A percentile compares a stretch with the other conserved stretches of the same genome.
Conservation (phyloP, 2,329 filamentous ascomycete species). For the Pyricularia grisea region DNA sequence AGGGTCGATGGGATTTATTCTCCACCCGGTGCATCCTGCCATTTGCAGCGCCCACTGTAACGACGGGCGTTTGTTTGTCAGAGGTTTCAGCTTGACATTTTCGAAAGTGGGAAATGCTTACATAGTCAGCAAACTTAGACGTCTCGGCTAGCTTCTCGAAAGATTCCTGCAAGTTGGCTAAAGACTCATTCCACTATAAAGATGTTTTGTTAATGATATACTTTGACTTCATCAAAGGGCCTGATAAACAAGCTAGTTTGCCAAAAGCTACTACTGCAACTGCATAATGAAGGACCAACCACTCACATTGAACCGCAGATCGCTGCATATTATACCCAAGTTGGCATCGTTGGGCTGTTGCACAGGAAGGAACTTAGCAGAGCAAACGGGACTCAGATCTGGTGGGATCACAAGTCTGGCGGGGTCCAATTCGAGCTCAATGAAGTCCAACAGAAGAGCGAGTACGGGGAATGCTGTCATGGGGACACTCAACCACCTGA, state of each 20-base stretch:
- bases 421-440: constrained; percentile 6
- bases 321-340: constrained; percentile 19
- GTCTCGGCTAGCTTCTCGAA: constrained; percentile 19
- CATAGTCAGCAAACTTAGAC: constrained; percentile 26
- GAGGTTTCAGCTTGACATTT: neutral
- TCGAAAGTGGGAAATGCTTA: constrained; percentile 12
- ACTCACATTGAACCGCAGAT: constrained; percentile 11
- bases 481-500: constrained; percentile 24
- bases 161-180: constrained; percentile 16
- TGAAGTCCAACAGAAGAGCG: neutral
- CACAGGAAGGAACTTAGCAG: neutral
- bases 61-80: neutral
- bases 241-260: neutral
- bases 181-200: constrained; percentile 9
- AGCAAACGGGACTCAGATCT: constrained; percentile 9
- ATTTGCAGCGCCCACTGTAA: constrained; percentile 9
- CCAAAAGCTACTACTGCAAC: neutral
- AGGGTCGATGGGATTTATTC: constrained; percentile 18
- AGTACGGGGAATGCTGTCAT: constrained; percentile 10
- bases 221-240: neutral
- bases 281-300: neutral
- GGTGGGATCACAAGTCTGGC: constrained; percentile 3
- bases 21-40: constrained; percentile 23
- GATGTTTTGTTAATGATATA: neutral
- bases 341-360: constrained; percentile 8